Percentiles rank a stretch among this genome's conserved stretches.
Conservation (phyloP, 2,329 filamentous ascomycete species). For the Trichoderma hamatum region DNA sequence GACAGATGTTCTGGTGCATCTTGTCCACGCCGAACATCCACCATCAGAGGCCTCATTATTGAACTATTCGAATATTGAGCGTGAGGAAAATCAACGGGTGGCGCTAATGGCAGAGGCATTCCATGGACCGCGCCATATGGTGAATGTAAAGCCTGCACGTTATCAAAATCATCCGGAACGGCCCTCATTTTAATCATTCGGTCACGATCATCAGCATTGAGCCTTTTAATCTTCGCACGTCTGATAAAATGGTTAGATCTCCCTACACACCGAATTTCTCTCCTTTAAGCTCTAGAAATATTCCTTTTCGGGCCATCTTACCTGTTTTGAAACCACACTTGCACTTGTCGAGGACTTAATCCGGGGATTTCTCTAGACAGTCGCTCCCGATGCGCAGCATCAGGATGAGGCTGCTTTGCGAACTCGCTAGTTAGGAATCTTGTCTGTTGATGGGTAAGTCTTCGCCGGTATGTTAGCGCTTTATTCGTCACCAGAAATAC, state of each 20-base stretch:
- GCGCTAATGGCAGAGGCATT: slow-evolving; percentile 51
- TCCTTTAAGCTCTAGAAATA: neutral
- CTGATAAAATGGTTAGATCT: slow-evolving; percentile 42
- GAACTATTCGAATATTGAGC: slow-evolving; percentile 57
- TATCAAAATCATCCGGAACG: slow-evolving; percentile 71
- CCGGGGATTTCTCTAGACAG: slow-evolving; percentile 89
- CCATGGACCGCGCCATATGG: slow-evolving; percentile 65
- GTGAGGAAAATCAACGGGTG: slow-evolving; percentile 52
- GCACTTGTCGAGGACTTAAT: slow-evolving; percentile 86
- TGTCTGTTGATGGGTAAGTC: slow-evolving; percentile 95
- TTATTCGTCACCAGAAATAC: neutral
- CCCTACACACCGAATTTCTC: neutral
- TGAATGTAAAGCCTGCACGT: slow-evolving; percentile 68
- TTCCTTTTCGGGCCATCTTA: slow-evolving; percentile 47
- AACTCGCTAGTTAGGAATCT: slow-evolving; percentile 97
- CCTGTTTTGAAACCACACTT: slow-evolving; percentile 99
- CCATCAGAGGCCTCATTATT: slow-evolving; percentile 68
- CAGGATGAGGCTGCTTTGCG: slow-evolving; percentile 89
- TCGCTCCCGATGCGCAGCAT: slow-evolving; percentile 85
- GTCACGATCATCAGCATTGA: slow-evolving; percentile 70
- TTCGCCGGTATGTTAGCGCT: slow-evolving; percentile 42
- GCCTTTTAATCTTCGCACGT: slow-evolving; percentile 71
- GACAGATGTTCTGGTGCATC: slow-evolving; percentile 69
- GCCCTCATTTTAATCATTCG: slow-evolving; percentile 73
- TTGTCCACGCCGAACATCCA: slow-evolving; percentile 64